Percentiles rank a stretch among this genome's conserved stretches.
Conservation (phyloP, 495 filamentous ascomycete species). For the Penicillium pancosmium region DNA sequence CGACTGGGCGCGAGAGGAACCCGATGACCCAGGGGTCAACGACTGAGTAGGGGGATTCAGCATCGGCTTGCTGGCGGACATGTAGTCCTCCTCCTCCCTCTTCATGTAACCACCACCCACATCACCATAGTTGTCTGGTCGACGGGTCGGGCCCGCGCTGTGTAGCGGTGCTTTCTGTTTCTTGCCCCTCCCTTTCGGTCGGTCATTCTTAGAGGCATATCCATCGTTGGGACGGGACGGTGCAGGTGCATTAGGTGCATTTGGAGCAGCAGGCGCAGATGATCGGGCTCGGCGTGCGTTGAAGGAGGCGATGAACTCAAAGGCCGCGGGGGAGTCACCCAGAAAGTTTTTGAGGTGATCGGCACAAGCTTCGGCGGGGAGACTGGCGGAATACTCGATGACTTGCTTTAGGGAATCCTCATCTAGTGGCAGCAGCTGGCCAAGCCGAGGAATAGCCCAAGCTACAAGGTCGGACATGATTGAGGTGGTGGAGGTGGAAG, state of each 20-base stretch:
- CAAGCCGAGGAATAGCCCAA: constrained; percentile 70
- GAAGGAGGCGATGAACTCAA: constrained; percentile 93
- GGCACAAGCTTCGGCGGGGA: constrained; percentile 72
- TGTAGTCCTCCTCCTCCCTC: constrained; percentile 63
- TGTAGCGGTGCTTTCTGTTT: constrained; percentile 63
- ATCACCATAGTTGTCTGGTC: constrained; percentile 61
- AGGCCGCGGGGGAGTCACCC: constrained; percentile 78
- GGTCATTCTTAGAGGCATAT: constrained; percentile 17
- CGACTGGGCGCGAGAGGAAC: constrained; percentile 42
- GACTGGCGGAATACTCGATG: constrained; percentile 72
- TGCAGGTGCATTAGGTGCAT: constrained; percentile 13
- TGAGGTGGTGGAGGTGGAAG: not conserved
- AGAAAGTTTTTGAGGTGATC: constrained; percentile 87
- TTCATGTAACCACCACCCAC: constrained; percentile 63
- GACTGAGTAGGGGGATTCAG: constrained; percentile 34
- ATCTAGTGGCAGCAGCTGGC: constrained; percentile 78
- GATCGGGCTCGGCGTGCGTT: constrained; percentile 65
- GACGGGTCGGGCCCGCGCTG: constrained; percentile 60
- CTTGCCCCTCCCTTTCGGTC: constrained; percentile 24
- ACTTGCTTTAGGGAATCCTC: constrained; percentile 80
- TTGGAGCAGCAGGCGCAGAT: constrained; percentile 16
- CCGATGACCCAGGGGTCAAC: constrained; percentile 25
- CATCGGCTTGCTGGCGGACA: constrained; percentile 37
- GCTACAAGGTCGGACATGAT: constrained; percentile 34
- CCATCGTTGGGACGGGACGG: constrained; percentile 27